Evolutionary conservation across 202 grass and related monocot species (phyloP).

Genomic region (Elaeis oleifera): DNA sequence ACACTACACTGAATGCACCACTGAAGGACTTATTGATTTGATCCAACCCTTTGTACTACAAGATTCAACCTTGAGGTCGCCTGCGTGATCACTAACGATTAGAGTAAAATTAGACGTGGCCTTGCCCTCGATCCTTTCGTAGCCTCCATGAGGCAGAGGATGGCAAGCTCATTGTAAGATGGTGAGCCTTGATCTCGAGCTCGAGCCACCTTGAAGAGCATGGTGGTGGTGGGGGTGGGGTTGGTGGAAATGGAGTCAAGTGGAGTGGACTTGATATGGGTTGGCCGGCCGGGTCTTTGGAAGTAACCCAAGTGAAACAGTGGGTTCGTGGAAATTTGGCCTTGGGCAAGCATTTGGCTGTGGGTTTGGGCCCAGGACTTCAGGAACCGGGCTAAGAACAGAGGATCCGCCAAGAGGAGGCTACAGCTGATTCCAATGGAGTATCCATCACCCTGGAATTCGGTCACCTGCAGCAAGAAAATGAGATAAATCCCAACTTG

Average conservation of each 20-base stretch:
- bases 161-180: slow-evolving; percentile 29
- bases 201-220: slow-evolving; percentile 36
- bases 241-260: slow-evolving; percentile 7
- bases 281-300: slow-evolving; percentile 22
- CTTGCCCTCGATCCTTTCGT: slow-evolving; percentile 8
- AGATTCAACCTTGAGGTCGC: slow-evolving; percentile 21
- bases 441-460: slow-evolving; percentile 54
- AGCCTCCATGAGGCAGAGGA: slow-evolving; percentile 34
- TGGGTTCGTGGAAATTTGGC: slow-evolving; percentile 24
- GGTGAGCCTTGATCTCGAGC: background rate
- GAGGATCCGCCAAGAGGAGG: slow-evolving; percentile 53
- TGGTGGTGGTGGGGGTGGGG: background rate
- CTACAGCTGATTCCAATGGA: slow-evolving; percentile 56
- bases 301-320: slow-evolving; percentile 42
- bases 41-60: background rate
- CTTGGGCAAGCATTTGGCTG: slow-evolving; percentile 26
- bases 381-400: slow-evolving; percentile 46
- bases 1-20: background rate
- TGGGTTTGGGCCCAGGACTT: slow-evolving; percentile 46
- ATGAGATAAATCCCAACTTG: no score
- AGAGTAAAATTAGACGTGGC: slow-evolving; percentile 23
- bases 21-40: background rate
- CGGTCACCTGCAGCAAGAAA: slow-evolving; percentile 39
- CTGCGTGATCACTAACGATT: slow-evolving; percentile 23
- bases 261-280: slow-evolving; percentile 36